Base-by-base conservation (phyloP, 2,329 filamentous ascomycete genomes). In the Arthrobotrys iridis region DNA sequence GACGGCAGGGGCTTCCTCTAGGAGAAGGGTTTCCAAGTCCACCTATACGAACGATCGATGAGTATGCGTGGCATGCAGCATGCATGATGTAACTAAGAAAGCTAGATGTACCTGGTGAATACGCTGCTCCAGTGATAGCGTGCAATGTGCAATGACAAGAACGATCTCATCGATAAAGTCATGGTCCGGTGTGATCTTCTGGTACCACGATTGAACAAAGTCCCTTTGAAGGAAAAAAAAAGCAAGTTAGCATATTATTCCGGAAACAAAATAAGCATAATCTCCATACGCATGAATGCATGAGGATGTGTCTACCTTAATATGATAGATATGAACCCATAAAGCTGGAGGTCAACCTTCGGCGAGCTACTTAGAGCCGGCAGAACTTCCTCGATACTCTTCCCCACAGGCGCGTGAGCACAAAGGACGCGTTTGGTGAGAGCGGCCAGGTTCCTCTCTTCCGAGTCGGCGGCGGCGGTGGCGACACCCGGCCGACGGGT, bases 281-380 rank as follows among this genome's bases (percentile, higher is more conserved):
- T 1, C 18, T 48, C 13, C 11, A 1, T 26, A 35, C 20, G 59
- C 15, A 40, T 28, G n/a, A 3, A 46, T 46, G 26, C 18, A 48
- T 13, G 18, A 15, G 11, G 26, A 24, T 50, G 18, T 24, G 20
- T n/a, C 24, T 60, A 77, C 75, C 68, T 60, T 48, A 97, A 86
- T 76, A 98, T 89, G 72, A 98, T 91, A 60, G 95, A 91, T 75
- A 99, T 89, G 74, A 98, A 87, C 26, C 92, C 94, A 81, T 98
- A 99, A 3, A 99, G 87, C 83, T 99, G 91, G 67, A 96, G 84
- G 82, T 99, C 95, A 73, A 98, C 88, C 79, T 96, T 93, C 82
- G 97, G 96, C 59, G 93, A 93, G 84, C 93, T 97, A 55, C 94
- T 98, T 80, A 99, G 85, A 40, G 93, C 93, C 72, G 94, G 95